Base-by-base conservation (phyloP, 2,329 filamentous ascomycete genomes). In the Phialocephala sp. region DNA sequence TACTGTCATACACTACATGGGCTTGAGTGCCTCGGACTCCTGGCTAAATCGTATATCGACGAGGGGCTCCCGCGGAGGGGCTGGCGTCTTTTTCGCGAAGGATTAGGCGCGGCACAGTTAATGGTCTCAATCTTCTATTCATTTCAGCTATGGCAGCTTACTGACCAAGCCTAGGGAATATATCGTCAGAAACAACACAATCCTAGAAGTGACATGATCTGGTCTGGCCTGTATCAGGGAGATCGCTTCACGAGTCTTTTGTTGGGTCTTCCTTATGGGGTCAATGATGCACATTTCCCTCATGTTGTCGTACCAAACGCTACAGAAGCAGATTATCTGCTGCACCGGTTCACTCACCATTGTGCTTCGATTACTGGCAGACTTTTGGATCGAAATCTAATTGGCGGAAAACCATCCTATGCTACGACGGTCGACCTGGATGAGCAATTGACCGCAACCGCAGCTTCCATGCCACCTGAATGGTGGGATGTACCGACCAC, bases 201-300 rank as follows among this genome's bases (percentile, higher is more conserved):
- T 2, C n/a, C n/a, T 1, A 50, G n/a, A 24, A 50, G 45, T 24
- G 18, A 9, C n/a, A 22, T 50, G 6, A 14, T 50, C 2, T 50
- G 45, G 73, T 62, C 35, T 37, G 27, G 64, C 20, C 54, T 75
- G 8, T 75, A 73, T 60, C 70, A 72, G n/a, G 70, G 76, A 11
- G 80, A 82, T 66, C 78, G 80, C 20, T 80, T 82, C 69, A 68
- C 78, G n/a, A 81, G 79, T 35, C 70, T 82, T 43, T 74, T 82
- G 12, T 78, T 82, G 8, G 80, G 80, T 12, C 74, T 82, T 5
- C 80, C 80, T 0, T 79, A 80, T 62, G 78, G 77, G 36, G 76
- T 81, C 45, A 72, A 65, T 66, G 79, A 81, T 65, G 64, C 73
- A 1, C 79, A 80, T 56, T 78, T 77, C 69, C 76, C 78, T 58